Conservation (phyloP, 1,139 yeast genomes). For the Scheffersomyces stambukii region DNA sequence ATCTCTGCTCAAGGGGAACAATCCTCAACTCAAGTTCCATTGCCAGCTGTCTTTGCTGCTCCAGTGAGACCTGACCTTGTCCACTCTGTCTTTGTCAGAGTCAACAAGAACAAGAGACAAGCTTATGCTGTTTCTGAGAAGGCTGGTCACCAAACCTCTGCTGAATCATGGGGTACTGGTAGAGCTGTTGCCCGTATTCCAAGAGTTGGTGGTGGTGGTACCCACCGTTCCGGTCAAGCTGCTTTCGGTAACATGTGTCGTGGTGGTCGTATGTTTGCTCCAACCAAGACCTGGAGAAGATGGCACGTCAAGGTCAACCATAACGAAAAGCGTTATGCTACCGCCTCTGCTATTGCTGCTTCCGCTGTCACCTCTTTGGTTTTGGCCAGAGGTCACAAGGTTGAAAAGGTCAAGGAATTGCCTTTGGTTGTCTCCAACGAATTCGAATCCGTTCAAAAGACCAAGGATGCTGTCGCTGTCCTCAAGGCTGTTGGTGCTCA, state of each 20-base stretch:
- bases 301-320: conserved; percentile 99
- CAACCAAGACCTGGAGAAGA: conserved; percentile 99
- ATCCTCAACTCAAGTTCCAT: conserved; percentile 78
- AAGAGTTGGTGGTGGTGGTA: conserved; percentile 99
- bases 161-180: conserved; percentile 99
- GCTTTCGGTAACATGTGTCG: conserved; percentile 99
- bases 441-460: conserved; percentile 88
- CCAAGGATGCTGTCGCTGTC: conserved; percentile 98
- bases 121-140: conserved; percentile 99
- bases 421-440: conserved; percentile 97
- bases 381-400: conserved; percentile 99
- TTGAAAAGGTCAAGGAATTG: conserved; percentile 96
- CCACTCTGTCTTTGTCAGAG: conserved; percentile 97
- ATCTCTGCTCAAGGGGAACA: conserved; percentile 85
- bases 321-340: conserved; percentile 99
- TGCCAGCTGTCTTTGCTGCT: conserved; percentile 99
- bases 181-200: conserved; percentile 99
- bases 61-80: conserved; percentile 99
- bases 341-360: conserved; percentile 99
- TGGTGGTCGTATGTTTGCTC: conserved; percentile 99
- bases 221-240: conserved; percentile 99
- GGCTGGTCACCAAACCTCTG: conserved; percentile 99
- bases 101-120: conserved; percentile 99
- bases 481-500: conserved; percentile 99
- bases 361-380: conserved; percentile 98